These are phyloP conservation scores for Wickerhamomyces bisporus DNA, from an alignment of 805 yeast genomes.

Conservation along the genomic window DNA sequence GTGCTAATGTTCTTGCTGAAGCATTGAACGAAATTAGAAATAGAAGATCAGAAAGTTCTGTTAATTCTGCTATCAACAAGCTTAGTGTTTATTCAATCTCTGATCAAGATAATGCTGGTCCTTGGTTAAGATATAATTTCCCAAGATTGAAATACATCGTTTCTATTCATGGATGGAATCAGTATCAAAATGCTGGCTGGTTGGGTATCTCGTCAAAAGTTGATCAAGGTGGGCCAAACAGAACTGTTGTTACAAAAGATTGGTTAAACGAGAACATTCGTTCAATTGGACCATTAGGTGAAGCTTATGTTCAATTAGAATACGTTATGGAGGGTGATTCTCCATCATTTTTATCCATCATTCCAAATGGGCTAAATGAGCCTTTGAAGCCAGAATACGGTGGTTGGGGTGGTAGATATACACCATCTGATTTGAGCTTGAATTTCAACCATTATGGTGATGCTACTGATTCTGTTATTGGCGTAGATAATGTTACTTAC, in stretches of 20 bases:
- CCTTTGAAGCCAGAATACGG: slow-evolving; percentile 28
- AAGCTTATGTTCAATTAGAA: slow-evolving; percentile 19
- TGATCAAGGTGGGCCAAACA: slow-evolving; percentile 26
- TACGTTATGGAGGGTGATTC: slow-evolving; percentile 30
- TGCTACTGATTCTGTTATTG: slow-evolving; percentile 21
- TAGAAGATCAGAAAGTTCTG: slow-evolving; percentile 12
- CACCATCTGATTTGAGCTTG: slow-evolving; percentile 17
- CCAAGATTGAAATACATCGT: slow-evolving; percentile 24
- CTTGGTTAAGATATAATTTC: slow-evolving; percentile 27
- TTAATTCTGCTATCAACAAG: slow-evolving; percentile 16
- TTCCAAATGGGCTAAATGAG: slow-evolving; percentile 28
- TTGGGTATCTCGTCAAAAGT: slow-evolving; percentile 26
- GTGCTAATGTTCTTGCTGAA: slow-evolving; percentile 28
- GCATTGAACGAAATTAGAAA: slow-evolving; percentile 22
- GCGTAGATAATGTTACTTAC: slow-evolving; percentile 13
- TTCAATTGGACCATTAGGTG: slow-evolving; percentile 25
- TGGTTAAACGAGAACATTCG: slow-evolving; percentile 23
- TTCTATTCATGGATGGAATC: slow-evolving; percentile 26
- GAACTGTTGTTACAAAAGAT: slow-evolving; percentile 18
- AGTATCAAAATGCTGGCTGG: slow-evolving; percentile 27
- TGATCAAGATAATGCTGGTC: slow-evolving; percentile 30
- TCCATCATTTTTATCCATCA: slow-evolving; percentile 22
- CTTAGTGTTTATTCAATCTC: slow-evolving; percentile 26
- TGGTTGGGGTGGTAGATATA: slow-evolving; percentile 32
- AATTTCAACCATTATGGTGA: slow-evolving; percentile 21